Conservation (phyloP, 108 stramenopile species). For the Stephanodiscus minutulus region DNA sequence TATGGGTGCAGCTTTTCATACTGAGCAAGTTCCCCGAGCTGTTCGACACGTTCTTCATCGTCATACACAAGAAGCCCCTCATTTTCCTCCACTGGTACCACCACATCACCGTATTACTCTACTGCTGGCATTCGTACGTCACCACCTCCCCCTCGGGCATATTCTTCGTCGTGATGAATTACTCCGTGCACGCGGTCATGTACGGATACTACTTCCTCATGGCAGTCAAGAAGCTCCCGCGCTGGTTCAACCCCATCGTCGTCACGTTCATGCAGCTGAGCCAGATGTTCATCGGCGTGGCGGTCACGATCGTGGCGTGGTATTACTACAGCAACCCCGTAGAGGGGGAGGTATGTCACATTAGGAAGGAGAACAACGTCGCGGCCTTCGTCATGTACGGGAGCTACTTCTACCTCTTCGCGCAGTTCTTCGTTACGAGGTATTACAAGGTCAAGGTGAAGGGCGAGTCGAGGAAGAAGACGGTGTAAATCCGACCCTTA, state of each 20-base stretch:
- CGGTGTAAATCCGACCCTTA: constrained; percentile 18
- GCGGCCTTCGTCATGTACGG: constrained; percentile 93
- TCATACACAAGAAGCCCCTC: constrained; percentile 93
- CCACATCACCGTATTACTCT: constrained; percentile 95
- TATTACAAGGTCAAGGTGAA: constrained; percentile 68
- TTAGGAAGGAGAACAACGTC: constrained; percentile 78
- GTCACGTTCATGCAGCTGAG: constrained; percentile 91
- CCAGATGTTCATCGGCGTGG: constrained; percentile 95
- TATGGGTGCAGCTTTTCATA: constrained; percentile 95
- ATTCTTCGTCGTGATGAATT: constrained; percentile 99
- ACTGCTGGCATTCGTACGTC: constrained; percentile 97
- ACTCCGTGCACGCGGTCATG: constrained; percentile 98
- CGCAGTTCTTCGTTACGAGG: constrained; percentile 86
- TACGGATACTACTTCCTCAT: constrained; percentile 98
- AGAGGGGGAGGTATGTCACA: constrained; percentile 50
- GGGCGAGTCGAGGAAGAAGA: constrained; percentile 48
- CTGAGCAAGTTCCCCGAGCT: constrained; percentile 94
- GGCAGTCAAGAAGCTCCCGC: constrained; percentile 78
- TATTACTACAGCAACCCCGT: constrained; percentile 62
- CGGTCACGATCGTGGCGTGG: constrained; percentile 67
- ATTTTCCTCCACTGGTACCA: constrained; percentile 99
- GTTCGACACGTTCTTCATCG: constrained; percentile 96
- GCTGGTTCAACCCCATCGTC: constrained; percentile 84
- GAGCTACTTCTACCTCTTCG: constrained; percentile 83
- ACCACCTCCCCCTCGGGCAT: constrained; percentile 87